Base-by-base conservation (phyloP, 495 filamentous ascomycete genomes). In the Penicillium goetzii region DNA sequence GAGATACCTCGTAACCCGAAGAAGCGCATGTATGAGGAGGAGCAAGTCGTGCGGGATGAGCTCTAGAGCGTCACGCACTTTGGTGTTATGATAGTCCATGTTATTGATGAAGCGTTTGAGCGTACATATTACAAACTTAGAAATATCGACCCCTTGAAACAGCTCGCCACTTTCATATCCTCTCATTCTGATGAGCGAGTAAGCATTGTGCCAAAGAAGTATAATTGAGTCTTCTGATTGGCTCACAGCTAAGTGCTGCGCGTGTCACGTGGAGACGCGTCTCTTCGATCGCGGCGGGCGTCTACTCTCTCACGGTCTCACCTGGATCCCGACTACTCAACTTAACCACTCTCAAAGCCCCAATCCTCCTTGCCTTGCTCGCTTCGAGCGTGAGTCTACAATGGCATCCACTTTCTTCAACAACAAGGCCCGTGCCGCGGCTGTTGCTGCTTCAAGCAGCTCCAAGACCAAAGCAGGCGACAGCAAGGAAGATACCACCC, bases 381-480 rank as follows among this genome's bases (percentile, higher is more conserved):
- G 25, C 32, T 14, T 51, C 40, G 25, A 40, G 21, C 33, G 90
- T 86, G 14, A 21, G 10, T 26, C 19, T 15, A 60, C 30, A 3
- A 74, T 74, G 79, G 76, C 79, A 67, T 85, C 91, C 32, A 93
- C 82, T 72, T 99, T 98, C 79, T 99, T 99, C 77, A 92, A 95
- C 74, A 85, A 97, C 66, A 97, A 93, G 78, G 95, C 93, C 45
- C 90, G 93, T 28, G 91, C 92, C 76, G 92, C 90, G 9, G 92
- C 91, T 2, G 91, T 86, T 26, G 91, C 86, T 30, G 71, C 81
- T 62, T 77, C 81, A 47, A 71, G 76, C 66, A 75, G 70, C 68
- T 79, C 79, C 36, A 82, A 75, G 74, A 74, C 71, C 63, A 83
- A 80, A 72, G 83, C 63, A 87, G 84, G 76, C 73, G 67, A 83